Evolutionary conservation across 2,329 filamentous ascomycete genomes (phyloP).

Genomic region (Aspergillus vadensis): DNA sequence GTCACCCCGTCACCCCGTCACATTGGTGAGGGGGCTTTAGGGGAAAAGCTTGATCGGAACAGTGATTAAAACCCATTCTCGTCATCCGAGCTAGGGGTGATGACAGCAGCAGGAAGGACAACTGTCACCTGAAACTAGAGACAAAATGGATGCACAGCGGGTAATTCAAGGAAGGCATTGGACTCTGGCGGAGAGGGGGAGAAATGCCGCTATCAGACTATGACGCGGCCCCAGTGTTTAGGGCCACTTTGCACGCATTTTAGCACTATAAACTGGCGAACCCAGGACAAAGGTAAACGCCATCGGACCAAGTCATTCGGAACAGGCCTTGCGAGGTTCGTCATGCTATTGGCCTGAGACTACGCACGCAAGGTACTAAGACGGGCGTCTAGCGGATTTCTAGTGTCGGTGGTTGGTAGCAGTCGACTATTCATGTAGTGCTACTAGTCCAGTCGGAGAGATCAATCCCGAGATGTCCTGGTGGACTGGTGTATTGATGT

Average conservation of each 20-base stretch:
- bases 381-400: background rate
- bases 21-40: background rate
- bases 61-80: background rate
- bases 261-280: background rate
- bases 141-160: background rate
- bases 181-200: background rate
- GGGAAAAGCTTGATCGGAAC: background rate
- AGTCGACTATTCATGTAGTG: too few relatives aligned
- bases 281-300: background rate
- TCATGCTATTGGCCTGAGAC: constrained; percentile 1
- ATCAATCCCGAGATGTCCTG: too few relatives aligned
- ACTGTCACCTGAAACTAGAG: background rate
- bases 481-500: too few relatives aligned
- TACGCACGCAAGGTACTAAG: constrained; percentile 1
- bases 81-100: background rate
- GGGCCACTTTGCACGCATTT: constrained; percentile 2
- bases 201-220: constrained; percentile 1
- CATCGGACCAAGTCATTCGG: background rate
- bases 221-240: constrained; percentile 8
- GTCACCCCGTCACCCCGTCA: background rate
- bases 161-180: background rate
- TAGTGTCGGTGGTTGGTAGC: background rate
- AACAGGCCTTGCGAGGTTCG: background rate
- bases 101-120: constrained; percentile 1
- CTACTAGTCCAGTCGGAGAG: too few relatives aligned